phyloP scores from a whole-genome alignment of 1,284 basidiomycete genomes.

The Ustilago curta region DNA sequence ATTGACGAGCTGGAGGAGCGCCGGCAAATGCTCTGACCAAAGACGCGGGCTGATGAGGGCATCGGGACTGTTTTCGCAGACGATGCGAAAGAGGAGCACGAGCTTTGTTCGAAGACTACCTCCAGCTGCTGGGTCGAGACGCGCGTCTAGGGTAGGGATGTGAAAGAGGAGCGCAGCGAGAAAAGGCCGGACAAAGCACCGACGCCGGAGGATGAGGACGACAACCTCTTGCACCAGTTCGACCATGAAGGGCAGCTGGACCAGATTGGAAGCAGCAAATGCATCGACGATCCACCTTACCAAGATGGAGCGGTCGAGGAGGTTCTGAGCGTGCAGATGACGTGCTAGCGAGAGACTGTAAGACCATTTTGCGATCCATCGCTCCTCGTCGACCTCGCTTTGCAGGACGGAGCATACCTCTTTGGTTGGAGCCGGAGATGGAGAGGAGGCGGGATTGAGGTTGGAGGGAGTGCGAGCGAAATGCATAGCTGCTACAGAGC shows the following conservation, averaged over 20 bases:
- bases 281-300: conserved; percentile 86
- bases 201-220: conserved; percentile 31
- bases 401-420: conserved; percentile 36
- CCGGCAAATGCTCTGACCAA: conserved; percentile 36
- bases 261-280: conserved; percentile 70
- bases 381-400: conserved; percentile 77
- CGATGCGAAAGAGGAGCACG: conserved; percentile 37
- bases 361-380: conserved; percentile 83
- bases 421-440: conserved; percentile 15
- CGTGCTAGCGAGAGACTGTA: conserved; percentile 77
- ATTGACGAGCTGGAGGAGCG: conserved; percentile 29
- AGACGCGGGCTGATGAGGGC: conserved; percentile 78
- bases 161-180: conserved; percentile 30
- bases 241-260: conserved; percentile 47
- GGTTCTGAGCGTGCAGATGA: conserved; percentile 81
- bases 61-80: conserved; percentile 71
- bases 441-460: conserved; percentile 19
- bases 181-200: conserved; percentile 38
- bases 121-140: conserved; percentile 22
- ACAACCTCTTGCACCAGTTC: conserved; percentile 48
- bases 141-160: conserved; percentile 28
- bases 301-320: conserved; percentile 85
- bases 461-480: conserved; percentile 27
- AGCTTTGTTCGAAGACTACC: conserved; percentile 33
- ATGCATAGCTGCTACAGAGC: conserved; percentile 25